Conservation (phyloP, 805 yeast species). For the Isabelozyma pseudorhagii region DNA sequence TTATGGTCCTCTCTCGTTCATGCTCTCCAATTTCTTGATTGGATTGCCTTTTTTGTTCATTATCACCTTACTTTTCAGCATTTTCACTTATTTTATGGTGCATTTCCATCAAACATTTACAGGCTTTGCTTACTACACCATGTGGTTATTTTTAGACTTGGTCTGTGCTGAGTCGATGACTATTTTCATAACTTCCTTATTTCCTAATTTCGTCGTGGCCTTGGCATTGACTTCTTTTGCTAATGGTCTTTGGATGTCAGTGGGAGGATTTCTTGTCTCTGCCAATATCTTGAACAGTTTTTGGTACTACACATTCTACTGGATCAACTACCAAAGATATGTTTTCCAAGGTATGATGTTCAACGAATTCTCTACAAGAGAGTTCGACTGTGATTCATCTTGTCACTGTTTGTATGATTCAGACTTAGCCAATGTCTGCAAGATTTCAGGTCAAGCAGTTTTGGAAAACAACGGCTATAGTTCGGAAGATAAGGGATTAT, state of each 20-base stretch:
- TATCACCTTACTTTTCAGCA: conserved; percentile 26
- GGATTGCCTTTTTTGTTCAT: conserved; percentile 35
- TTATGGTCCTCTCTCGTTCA: conserved; percentile 34
- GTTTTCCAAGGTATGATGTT: conserved; percentile 45
- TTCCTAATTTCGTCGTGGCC: conserved; percentile 35
- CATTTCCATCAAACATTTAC: conserved; percentile 23
- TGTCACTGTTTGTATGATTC: conserved; percentile 35
- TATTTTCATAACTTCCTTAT: conserved; percentile 27
- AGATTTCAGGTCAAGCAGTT: conserved; percentile 31
- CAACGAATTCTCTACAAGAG: conserved; percentile 28
- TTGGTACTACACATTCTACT: conserved; percentile 40
- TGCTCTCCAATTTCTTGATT: conserved; percentile 30
- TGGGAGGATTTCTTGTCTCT: conserved; percentile 38
- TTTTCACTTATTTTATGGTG: conserved; percentile 33
- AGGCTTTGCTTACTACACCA: conserved; percentile 30
- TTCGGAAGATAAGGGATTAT: conserved; percentile 21
- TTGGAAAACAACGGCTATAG: conserved; percentile 28
- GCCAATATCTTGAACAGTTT: conserved; percentile 29
- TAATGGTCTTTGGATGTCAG: conserved; percentile 44
- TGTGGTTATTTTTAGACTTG: conserved; percentile 38
- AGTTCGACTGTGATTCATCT: conserved; percentile 24
- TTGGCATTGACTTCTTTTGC: conserved; percentile 39
- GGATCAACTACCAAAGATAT: conserved; percentile 39
- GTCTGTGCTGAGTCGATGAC: conserved; percentile 41
- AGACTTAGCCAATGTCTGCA: conserved; percentile 22